phyloP scores from a whole-genome alignment of 2,329 filamentous ascomycete species.

The Epichloe amarillans region DNA sequence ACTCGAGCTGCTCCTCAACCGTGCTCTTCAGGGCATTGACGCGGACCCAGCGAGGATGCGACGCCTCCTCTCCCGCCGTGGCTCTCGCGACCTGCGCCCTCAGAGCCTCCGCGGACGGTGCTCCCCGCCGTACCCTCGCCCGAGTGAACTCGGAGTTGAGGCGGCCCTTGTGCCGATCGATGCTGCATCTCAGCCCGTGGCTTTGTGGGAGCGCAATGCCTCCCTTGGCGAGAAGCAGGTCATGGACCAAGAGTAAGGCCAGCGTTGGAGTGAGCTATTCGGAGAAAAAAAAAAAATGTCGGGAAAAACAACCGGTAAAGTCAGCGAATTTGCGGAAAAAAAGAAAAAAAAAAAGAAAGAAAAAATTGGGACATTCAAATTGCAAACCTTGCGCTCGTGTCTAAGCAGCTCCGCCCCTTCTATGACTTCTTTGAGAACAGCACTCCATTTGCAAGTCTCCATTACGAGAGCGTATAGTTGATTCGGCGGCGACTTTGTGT shows the following conservation, averaged over 20 bases:
- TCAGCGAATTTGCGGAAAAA: not conserved
- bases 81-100: conserved; percentile 40
- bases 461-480: conserved; percentile 79
- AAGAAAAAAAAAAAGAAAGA: too few relatives aligned
- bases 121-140: conserved; percentile 58
- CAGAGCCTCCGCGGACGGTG: conserved; percentile 54
- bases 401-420: conserved; percentile 63
- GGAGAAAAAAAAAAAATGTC: too few relatives aligned
- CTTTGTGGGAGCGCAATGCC: conserved; percentile 70
- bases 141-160: conserved; percentile 73
- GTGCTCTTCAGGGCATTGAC: conserved; percentile 68
- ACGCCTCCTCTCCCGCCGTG: conserved; percentile 34
- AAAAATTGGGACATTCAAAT: not conserved
- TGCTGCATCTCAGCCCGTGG: conserved; percentile 62
- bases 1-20: conserved; percentile 56
- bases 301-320: not conserved
- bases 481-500: conserved; percentile 61
- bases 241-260: conserved; percentile 72
- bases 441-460: conserved; percentile 85
- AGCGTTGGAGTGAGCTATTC: conserved; percentile 66
- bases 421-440: conserved; percentile 76
- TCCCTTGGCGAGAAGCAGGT: conserved; percentile 66
- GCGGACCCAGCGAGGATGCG: conserved; percentile 82
- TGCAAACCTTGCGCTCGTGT: conserved; percentile 68
- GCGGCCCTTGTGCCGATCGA: conserved; percentile 72